phyloP scores from a whole-genome alignment of 169 alveolate species.

The Plasmodium vinckei region DNA sequence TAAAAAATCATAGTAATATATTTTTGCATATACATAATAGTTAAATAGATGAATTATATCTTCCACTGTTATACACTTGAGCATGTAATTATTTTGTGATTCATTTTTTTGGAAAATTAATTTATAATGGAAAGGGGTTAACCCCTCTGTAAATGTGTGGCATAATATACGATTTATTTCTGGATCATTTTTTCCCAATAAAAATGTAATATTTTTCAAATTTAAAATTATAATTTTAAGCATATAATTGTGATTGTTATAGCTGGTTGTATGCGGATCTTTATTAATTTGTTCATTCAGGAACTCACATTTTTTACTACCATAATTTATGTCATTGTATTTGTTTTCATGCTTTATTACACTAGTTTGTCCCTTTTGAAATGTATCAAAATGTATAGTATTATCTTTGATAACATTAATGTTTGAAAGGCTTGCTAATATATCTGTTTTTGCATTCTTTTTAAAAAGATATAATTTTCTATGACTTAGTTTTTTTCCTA shows the following conservation, averaged over 20 bases:
- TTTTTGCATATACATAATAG: conserved; percentile 12
- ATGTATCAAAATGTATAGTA: too few relatives aligned
- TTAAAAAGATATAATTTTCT: conserved; percentile 10
- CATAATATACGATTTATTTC: not conserved
- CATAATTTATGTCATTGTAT: too few relatives aligned
- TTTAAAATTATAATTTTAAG: conserved; percentile 14
- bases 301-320: too few relatives aligned
- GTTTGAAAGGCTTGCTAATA: not conserved
- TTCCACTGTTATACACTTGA: not conserved
- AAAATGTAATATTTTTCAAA: not conserved
- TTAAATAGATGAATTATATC: conserved; percentile 24
- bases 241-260: not conserved
- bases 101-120: not conserved
- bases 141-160: not conserved
- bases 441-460: not conserved
- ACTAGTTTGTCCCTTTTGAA: too few relatives aligned
- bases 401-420: not conserved
- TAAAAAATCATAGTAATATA: conserved; percentile 8
- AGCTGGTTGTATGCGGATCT: too few relatives aligned
- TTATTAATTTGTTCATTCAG: too few relatives aligned
- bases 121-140: not conserved
- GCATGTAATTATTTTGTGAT: not conserved
- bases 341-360: too few relatives aligned
- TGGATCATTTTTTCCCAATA: conserved; percentile 13
- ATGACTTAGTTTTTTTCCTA: conserved; percentile 6